A percentile compares a stretch with the other conserved stretches of the same genome.
Evolutionary conservation across 2,329 filamentous ascomycete species (phyloP).

Genomic region (Ophiostoma himal-ulmi): DNA sequence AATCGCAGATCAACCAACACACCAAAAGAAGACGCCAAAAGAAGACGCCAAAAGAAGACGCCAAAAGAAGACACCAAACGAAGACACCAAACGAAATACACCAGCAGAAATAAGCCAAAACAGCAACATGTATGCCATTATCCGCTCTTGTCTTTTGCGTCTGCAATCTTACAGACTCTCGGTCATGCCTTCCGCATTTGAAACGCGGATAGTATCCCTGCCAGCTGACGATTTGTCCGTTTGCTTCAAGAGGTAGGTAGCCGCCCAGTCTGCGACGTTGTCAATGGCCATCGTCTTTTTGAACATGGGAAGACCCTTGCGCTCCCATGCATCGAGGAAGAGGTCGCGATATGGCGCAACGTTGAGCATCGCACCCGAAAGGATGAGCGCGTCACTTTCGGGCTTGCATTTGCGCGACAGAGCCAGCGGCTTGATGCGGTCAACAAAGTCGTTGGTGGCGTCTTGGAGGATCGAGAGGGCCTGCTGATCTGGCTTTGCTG

Average conservation of each 20-base stretch:
- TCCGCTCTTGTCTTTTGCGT: neutral
- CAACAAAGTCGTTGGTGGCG: conserved; percentile 12
- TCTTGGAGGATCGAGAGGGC: conserved; percentile 8
- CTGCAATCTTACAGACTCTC: neutral
- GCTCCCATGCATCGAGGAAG: conserved; percentile 15
- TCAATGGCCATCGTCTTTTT: conserved; percentile 15
- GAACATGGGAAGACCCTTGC: conserved; percentile 12
- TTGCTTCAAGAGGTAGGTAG: neutral
- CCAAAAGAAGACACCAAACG: neutral
- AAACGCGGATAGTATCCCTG: neutral
- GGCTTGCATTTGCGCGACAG: conserved; percentile 17
- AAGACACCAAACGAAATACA: neutral
- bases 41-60: no score
- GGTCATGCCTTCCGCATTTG: neutral
- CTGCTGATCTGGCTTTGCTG: neutral
- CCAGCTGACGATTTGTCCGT: neutral
- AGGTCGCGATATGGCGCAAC: conserved; percentile 15
- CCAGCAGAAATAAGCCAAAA: neutral
- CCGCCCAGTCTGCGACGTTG: conserved; percentile 14
- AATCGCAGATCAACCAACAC: neutral
- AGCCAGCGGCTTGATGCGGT: conserved; percentile 14
- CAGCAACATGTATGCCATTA: neutral
- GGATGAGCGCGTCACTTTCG: conserved; percentile 12
- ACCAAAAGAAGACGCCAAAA: no score
- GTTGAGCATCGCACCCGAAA: conserved; percentile 19